Conservation (phyloP, 2,329 filamentous ascomycete genomes). For the Pseudocercospora ulei region DNA sequence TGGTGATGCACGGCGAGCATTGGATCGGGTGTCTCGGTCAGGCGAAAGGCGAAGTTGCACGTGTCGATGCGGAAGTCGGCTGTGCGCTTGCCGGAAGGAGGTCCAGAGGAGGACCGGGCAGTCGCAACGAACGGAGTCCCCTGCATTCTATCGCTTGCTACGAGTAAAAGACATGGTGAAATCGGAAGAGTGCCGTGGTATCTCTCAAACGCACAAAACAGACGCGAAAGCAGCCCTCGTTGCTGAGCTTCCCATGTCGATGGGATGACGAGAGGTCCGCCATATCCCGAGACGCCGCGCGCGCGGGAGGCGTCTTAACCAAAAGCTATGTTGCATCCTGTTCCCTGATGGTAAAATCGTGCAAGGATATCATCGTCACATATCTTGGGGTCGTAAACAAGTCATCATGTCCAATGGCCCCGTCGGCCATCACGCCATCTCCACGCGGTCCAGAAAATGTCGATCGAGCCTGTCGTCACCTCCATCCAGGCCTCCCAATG, state of each 20-base stretch:
- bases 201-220: constrained; percentile 15
- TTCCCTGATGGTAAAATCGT: constrained; percentile 1
- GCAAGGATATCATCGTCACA: constrained; percentile 4
- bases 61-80: too few species aligned
- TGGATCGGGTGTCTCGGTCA: too few species aligned
- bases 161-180: constrained; percentile 14
- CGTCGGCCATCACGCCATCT: neutral
- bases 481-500: constrained; percentile 1
- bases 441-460: neutral
- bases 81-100: too few species aligned
- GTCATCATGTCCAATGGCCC: constrained; percentile 1
- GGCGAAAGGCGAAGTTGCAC: too few species aligned
- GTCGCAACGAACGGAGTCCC: too few species aligned
- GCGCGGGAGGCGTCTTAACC: too few species aligned
- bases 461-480: neutral
- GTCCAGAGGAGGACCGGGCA: too few species aligned
- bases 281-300: too few species aligned
- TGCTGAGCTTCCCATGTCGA: neutral
- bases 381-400: constrained; percentile 6
- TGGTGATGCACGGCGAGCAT: too few species aligned
- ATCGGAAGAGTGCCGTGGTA: constrained; percentile 17
- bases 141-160: constrained; percentile 8
- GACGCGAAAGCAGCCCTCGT: constrained; percentile 1
- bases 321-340: too few species aligned
- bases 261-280: too few species aligned